Percentiles rank a stretch among this genome's conserved stretches.
These are phyloP conservation scores for Tolypocladium ophioglossoides DNA, from an alignment of 2,329 filamentous ascomycete genomes.

Conservation along the genomic window DNA sequence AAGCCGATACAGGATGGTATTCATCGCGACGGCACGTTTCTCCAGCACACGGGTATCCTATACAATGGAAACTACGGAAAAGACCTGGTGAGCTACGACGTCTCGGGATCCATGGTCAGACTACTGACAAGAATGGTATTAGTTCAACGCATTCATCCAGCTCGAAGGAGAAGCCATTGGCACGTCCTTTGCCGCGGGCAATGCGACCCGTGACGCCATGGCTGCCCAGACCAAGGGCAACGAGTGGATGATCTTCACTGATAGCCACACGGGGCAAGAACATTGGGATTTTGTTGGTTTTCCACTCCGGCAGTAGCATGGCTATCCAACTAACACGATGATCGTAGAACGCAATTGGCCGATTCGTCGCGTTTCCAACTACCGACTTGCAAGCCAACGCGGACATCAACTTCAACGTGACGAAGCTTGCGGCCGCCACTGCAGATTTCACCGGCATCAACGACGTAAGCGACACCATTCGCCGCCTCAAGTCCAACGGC, in stretches of 20 bases:
- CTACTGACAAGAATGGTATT: too few relatives aligned
- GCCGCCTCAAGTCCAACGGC: slow-evolving; percentile 10
- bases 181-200: slow-evolving; percentile 10
- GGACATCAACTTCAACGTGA: slow-evolving; percentile 14
- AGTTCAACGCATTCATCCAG: slow-evolving; percentile 14
- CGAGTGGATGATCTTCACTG: slow-evolving; percentile 13
- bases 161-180: slow-evolving; percentile 10
- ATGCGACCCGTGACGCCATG: slow-evolving; percentile 8
- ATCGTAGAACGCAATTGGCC: slow-evolving; percentile 10
- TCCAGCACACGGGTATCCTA: slow-evolving; percentile 11
- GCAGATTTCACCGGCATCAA: slow-evolving; percentile 8
- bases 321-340: neutral
- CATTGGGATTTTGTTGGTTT: slow-evolving; percentile 12
- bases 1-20: slow-evolving; percentile 8
- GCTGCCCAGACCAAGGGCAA: slow-evolving; percentile 9
- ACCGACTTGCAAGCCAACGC: slow-evolving; percentile 11
- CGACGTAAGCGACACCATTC: slow-evolving; percentile 6
- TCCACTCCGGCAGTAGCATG: neutral
- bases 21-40: slow-evolving; percentile 12
- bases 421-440: slow-evolving; percentile 9
- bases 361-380: slow-evolving; percentile 12
- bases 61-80: slow-evolving; percentile 16
- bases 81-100: slow-evolving; percentile 7
- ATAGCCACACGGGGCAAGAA: slow-evolving; percentile 6
- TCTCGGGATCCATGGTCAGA: too few relatives aligned